Base-by-base conservation (phyloP, 148 eudicot species). In the Dysphania ambrosioides region DNA sequence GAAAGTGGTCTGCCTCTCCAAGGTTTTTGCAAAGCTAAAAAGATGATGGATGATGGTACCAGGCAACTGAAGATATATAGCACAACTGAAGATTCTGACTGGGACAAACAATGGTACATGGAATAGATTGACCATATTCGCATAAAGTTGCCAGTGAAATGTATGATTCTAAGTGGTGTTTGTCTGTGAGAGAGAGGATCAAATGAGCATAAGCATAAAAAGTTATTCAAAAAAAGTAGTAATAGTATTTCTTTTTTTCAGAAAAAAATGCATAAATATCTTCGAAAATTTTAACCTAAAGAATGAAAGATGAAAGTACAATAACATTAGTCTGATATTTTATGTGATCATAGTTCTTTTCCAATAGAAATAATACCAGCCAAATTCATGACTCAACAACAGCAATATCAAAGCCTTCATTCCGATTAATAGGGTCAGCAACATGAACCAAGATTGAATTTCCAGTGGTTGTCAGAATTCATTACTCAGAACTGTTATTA, bases 81-180 rank as follows among this genome's bases (percentile, higher is more conserved):
- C 31, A 88, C 88, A 80, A 83, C 96, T 32, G 97, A 95, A 74
- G 97, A 88, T 79, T 95, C 97, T 30, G 97, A 83, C 76, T 86
- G 88, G 26, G 92, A 85, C 83, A 92, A 82, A 82, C 88, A 92
- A 65, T 76, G 75, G 83, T 90, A 90, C 93, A 92, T 89, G 79
- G 97, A 92, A 82, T 95, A 95, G 55, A 95, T 79, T 21, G 98
- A 95, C 98, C 98, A 95, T 87, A 95, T 92, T 66, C 98, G 85
- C 93, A 94, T 65, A 75, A 94, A 88, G 84, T 88, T 90, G 65
- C 97, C 97, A 66, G 81, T 64, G 40, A 88, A 23, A 73, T 94
- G 98, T 61, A 94, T 80, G 72, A 94, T 85, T 69, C 89, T 85
- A 68, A 94, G 78, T 65, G 98, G 98, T 34, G 90, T 87, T 78